A percentile compares a stretch with the other conserved stretches of the same genome.
Conservation (phyloP, 2,329 filamentous ascomycete genomes). For the Plenodomus tracheiphilus region DNA sequence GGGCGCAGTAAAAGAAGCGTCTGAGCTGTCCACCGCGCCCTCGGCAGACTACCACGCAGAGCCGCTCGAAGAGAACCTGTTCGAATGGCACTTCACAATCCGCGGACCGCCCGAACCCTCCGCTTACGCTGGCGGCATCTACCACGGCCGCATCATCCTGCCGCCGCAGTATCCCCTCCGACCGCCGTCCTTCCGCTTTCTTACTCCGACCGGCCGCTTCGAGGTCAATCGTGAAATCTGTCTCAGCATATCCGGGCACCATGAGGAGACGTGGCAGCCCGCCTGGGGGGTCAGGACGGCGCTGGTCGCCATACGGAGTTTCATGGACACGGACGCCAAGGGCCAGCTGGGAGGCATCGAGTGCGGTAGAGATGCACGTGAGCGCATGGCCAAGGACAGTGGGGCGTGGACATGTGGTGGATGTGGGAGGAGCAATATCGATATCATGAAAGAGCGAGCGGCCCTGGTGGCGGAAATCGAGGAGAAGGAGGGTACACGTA, state of each 20-base stretch:
- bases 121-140: conserved; percentile 78
- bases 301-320: conserved; percentile 74
- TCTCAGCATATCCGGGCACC: conserved; percentile 88
- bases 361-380: conserved; percentile 64
- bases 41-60: conserved; percentile 84
- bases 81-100: conserved; percentile 99
- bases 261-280: conserved; percentile 98
- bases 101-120: conserved; percentile 79
- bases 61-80: conserved; percentile 86
- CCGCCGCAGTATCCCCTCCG: conserved; percentile 88
- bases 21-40: conserved; percentile 78
- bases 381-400: conserved; percentile 70
- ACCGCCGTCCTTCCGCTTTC: conserved; percentile 93
- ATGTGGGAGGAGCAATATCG: conserved; percentile 72
- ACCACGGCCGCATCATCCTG: conserved; percentile 93
- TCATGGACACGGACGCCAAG: conserved; percentile 88
- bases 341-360: conserved; percentile 93
- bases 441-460: conserved; percentile 73
- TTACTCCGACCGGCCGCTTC: conserved; percentile 88
- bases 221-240: conserved; percentile 98
- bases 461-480: conserved; percentile 56
- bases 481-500: conserved; percentile 46
- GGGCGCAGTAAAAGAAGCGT: conserved; percentile 78
- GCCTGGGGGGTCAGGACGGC: conserved; percentile 96
- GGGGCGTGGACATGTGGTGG: conserved; percentile 67